phyloP scores from a whole-genome alignment of 1,284 basidiomycete genomes.

The Dichomitus squalens region DNA sequence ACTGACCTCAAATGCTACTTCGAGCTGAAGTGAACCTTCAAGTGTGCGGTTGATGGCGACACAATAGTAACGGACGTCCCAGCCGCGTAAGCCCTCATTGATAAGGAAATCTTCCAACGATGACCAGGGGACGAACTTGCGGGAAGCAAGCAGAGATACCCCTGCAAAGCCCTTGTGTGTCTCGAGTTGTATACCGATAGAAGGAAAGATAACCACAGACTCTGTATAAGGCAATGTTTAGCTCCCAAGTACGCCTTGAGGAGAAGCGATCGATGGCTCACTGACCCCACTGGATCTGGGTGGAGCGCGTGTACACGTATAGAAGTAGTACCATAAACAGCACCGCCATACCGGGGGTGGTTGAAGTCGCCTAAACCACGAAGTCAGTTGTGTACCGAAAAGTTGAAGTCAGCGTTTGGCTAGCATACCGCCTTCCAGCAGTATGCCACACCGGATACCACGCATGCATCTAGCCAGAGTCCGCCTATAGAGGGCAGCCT shows the following conservation, averaged over 20 bases:
- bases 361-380: neutral
- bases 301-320: constrained; percentile 38
- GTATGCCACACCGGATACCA: constrained; percentile 33
- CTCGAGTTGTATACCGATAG: constrained; percentile 73
- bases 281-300: constrained; percentile 56
- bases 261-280: neutral
- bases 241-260: neutral
- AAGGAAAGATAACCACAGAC: constrained; percentile 65
- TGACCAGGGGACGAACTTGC: constrained; percentile 60
- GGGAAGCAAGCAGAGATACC: constrained; percentile 45
- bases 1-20: constrained; percentile 58
- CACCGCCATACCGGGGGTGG: neutral
- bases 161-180: constrained; percentile 58
- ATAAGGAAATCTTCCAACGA: constrained; percentile 64
- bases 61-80: constrained; percentile 73
- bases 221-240: constrained; percentile 44
- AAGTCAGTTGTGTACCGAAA: neutral
- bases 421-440: constrained; percentile 10
- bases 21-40: constrained; percentile 36
- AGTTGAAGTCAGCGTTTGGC: neutral
- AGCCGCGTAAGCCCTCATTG: constrained; percentile 70
- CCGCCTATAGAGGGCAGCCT: constrained; percentile 32
- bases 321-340: constrained; percentile 11
- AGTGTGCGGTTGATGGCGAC: constrained; percentile 45
- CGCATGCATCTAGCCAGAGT: constrained; percentile 40